Evolutionary conservation across 2,329 filamentous ascomycete genomes (phyloP).

Genomic region (Colletotrichum eremochloae): DNA sequence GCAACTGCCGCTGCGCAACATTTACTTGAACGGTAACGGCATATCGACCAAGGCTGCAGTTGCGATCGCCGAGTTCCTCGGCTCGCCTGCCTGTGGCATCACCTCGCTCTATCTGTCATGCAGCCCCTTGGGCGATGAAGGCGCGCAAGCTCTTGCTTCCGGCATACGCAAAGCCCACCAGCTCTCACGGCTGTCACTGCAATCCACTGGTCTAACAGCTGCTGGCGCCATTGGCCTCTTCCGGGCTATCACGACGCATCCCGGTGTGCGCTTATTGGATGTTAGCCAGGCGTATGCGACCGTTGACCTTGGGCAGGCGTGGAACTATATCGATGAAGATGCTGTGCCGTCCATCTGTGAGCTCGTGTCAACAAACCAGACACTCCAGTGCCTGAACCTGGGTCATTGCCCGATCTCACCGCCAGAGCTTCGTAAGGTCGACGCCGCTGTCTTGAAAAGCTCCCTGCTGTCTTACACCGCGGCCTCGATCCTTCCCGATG

Average conservation of each 20-base stretch:
- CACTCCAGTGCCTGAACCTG: conserved; percentile 59
- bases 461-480: conserved; percentile 55
- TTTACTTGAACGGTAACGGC: conserved; percentile 55
- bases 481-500: conserved; percentile 53
- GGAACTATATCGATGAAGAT: conserved; percentile 61
- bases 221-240: conserved; percentile 55
- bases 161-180: conserved; percentile 51
- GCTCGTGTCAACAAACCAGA: conserved; percentile 50
- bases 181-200: conserved; percentile 55
- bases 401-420: conserved; percentile 53
- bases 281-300: conserved; percentile 63
- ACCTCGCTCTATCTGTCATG: conserved; percentile 54
- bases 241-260: conserved; percentile 52
- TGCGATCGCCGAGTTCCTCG: conserved; percentile 52
- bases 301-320: conserved; percentile 58
- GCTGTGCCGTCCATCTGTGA: conserved; percentile 50
- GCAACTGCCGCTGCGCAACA: conserved; percentile 51
- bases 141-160: conserved; percentile 48
- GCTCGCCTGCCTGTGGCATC: conserved; percentile 50
- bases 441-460: conserved; percentile 48
- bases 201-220: conserved; percentile 59
- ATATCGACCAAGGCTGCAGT: conserved; percentile 49
- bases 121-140: conserved; percentile 54
- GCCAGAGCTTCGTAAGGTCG: conserved; percentile 47
- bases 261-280: conserved; percentile 55